Evolutionary conservation across 208 protist genomes (phyloP).

Genomic region (Leishmania major): DNA sequence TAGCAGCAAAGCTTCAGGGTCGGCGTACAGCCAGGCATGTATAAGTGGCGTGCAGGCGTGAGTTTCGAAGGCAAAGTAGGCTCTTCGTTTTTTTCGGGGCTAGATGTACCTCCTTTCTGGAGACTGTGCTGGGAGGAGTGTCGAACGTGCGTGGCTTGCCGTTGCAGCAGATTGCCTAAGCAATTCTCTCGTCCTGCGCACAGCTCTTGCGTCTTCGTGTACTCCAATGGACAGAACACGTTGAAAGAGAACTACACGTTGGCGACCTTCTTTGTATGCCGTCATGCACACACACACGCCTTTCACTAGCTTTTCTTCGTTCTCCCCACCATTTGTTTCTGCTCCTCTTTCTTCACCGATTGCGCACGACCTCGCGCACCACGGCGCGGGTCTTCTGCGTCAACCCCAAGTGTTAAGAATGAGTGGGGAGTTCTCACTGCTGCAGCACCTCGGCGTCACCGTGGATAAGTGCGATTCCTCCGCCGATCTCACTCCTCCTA

Average conservation of each 20-base stretch:
- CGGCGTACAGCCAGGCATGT: neutral
- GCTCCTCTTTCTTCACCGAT: neutral
- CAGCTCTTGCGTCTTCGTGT: neutral
- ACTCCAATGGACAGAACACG: neutral
- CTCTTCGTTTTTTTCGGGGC: neutral
- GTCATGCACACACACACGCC: neutral
- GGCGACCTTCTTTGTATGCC: no score
- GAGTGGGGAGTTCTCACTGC: conserved; percentile 60
- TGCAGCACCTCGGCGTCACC: conserved; percentile 56
- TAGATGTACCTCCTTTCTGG: neutral
- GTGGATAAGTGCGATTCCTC: conserved; percentile 25
- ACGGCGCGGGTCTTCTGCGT: neutral
- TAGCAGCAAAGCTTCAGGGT: neutral
- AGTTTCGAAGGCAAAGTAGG: neutral
- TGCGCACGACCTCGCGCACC: neutral
- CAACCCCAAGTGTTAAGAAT: conserved; percentile 15
- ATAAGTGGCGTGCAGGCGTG: neutral
- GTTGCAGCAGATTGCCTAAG: neutral
- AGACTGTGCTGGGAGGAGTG: neutral
- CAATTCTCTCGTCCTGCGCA: neutral
- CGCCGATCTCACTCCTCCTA: neutral
- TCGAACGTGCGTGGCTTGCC: neutral
- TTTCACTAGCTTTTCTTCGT: neutral
- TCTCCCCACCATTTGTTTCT: neutral
- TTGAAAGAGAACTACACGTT: neutral